These are phyloP conservation scores for Akanthomyces muscarius DNA, from an alignment of 2,329 filamentous ascomycete genomes.

Conservation along the genomic window DNA sequence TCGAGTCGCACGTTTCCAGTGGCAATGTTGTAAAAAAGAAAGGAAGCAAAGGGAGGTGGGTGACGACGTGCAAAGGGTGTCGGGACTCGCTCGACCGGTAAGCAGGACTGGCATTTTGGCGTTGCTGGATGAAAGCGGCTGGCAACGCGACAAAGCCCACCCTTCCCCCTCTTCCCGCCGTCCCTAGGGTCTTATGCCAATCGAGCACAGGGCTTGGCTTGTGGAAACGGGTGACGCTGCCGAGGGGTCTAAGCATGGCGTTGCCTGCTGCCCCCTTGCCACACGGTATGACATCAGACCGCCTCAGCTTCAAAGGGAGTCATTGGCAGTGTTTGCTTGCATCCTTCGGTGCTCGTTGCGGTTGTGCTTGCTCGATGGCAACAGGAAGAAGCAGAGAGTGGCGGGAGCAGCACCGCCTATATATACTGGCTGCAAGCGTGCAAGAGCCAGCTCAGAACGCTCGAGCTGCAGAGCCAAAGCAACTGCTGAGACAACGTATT, in stretches of 20 bases:
- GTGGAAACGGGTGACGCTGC: slow-evolving; percentile 16
- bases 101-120: background rate
- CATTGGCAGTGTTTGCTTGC: background rate
- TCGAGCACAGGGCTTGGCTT: slow-evolving; percentile 10
- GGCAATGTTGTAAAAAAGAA: background rate
- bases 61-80: too few species aligned
- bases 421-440: too few species aligned
- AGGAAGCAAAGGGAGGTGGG: background rate
- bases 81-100: background rate
- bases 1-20: background rate
- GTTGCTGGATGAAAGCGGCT: background rate
- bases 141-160: background rate
- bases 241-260: slow-evolving; percentile 6
- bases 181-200: slow-evolving; percentile 10
- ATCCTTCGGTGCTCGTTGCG: too few species aligned
- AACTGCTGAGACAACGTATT: too few species aligned
- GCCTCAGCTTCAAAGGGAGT: background rate
- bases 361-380: background rate
- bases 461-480: too few species aligned
- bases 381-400: too few species aligned
- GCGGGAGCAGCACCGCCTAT: too few species aligned
- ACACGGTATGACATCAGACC: slow-evolving; percentile 17
- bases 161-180: background rate
- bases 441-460: too few species aligned
- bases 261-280: background rate